Percentiles rank a stretch among this genome's conserved stretches.
These are phyloP conservation scores for rapeseed (Brassica napus) DNA, from an alignment of 345 rosid species.

Conservation along the genomic window DNA sequence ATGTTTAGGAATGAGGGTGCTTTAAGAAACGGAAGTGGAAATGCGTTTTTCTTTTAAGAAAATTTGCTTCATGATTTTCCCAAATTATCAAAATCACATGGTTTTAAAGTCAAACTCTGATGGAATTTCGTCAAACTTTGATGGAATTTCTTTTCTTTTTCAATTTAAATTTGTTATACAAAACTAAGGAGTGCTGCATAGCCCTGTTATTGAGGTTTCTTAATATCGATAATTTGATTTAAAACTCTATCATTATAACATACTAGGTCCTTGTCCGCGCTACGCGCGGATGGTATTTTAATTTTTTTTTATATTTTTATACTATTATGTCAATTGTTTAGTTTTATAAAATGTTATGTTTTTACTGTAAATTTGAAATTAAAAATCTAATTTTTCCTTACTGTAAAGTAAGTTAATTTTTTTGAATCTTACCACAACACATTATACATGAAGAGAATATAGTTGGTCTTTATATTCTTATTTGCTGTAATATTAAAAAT, in stretches of 20 bases:
- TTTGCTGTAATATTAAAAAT: no score
- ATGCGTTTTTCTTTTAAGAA: constrained; percentile 16
- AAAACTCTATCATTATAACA: neutral
- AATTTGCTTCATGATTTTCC: constrained; percentile 15
- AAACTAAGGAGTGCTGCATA: neutral
- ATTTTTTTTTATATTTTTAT: no score
- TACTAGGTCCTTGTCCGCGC: no score
- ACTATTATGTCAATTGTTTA: no score
- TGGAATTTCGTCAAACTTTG: neutral
- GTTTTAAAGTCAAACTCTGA: neutral
- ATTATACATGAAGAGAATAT: no score
- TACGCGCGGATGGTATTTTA: no score
- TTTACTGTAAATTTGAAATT: no score
- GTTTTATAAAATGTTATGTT: no score
- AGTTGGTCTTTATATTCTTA: no score
- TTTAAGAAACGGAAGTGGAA: constrained; percentile 10
- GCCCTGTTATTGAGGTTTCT: neutral
- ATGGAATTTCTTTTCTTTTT: neutral
- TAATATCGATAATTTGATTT: neutral
- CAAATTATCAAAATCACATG: constrained; percentile 21
- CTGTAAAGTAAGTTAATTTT: no score
- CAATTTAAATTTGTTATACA: neutral
- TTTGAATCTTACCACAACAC: no score
- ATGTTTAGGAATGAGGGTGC: neutral
- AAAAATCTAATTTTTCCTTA: no score